A percentile compares a stretch with the other conserved stretches of the same genome.
Conservation (phyloP, 768 basidiomycete genomes). For the Cystobasidium tubakii region DNA sequence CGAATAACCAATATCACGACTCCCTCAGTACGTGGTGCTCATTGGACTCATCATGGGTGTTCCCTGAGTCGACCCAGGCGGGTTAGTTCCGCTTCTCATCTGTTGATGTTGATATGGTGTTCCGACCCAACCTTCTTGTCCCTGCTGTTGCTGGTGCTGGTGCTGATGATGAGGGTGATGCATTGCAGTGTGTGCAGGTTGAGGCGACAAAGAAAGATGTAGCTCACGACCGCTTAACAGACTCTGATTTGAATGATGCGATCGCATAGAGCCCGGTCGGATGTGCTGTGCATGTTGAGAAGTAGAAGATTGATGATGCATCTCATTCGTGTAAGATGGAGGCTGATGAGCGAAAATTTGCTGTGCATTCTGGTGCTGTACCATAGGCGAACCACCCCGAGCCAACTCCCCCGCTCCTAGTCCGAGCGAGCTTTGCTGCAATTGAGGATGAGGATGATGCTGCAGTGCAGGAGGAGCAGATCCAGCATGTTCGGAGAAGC, state of each 20-base stretch:
- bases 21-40: neutral
- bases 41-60: neutral
- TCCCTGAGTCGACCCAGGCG: neutral
- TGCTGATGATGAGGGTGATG: constrained; percentile 1
- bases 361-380: neutral
- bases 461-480: neutral
- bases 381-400: neutral
- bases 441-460: neutral
- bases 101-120: constrained; percentile 1
- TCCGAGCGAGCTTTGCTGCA: neutral
- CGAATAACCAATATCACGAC: no score
- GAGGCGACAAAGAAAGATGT: neutral
- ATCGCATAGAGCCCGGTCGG: neutral
- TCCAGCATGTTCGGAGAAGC: neutral
- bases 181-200: neutral
- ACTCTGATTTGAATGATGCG: neutral
- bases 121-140: neutral
- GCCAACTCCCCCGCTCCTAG: neutral
- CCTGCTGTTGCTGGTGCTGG: neutral
- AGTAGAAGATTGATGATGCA: neutral
- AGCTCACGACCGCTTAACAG: neutral
- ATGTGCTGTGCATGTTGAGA: neutral
- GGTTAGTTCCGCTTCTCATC: neutral
- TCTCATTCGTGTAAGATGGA: neutral
- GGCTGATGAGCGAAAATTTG: neutral